Evolutionary conservation across 2,329 filamentous ascomycete species (phyloP).

Genomic region (Sordariomycetes sp.): DNA sequence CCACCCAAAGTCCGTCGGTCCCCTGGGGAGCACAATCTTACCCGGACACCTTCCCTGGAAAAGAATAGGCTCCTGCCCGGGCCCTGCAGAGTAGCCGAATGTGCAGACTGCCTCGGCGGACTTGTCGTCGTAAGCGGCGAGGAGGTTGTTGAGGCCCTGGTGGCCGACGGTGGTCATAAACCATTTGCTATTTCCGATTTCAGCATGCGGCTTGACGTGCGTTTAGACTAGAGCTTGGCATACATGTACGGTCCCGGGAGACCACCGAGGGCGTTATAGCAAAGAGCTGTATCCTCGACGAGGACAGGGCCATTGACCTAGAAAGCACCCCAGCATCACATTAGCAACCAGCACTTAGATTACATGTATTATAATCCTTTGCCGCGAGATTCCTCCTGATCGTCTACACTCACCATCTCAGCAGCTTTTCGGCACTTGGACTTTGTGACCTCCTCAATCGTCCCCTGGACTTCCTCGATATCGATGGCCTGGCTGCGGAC

Average conservation of each 20-base stretch:
- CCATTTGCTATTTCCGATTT: slow-evolving; percentile 63
- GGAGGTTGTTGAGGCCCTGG: slow-evolving; percentile 78
- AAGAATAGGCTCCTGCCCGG: slow-evolving; percentile 71
- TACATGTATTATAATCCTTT: too few relatives aligned
- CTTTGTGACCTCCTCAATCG: slow-evolving; percentile 79
- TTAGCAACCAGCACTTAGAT: background rate
- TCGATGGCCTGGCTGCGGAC: slow-evolving; percentile 70
- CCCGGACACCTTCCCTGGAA: slow-evolving; percentile 88
- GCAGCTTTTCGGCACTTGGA: slow-evolving; percentile 84
- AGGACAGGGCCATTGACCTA: slow-evolving; percentile 80
- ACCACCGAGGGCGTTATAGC: slow-evolving; percentile 84
- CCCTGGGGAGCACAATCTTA: slow-evolving; percentile 76
- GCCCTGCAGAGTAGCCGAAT: slow-evolving; percentile 84
- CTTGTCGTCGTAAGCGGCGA: slow-evolving; percentile 84
- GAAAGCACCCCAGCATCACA: background rate
- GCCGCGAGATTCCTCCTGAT: too few relatives aligned
- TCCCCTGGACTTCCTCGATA: slow-evolving; percentile 83
- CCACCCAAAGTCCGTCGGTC: slow-evolving; percentile 82
- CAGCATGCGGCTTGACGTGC: background rate
- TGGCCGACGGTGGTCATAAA: slow-evolving; percentile 81
- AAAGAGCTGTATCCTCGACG: slow-evolving; percentile 91
- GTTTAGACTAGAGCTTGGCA: slow-evolving; percentile 16
- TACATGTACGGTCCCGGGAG: slow-evolving; percentile 95
- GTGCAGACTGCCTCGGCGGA: slow-evolving; percentile 90
- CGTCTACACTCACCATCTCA: slow-evolving; percentile 55